A percentile compares a stretch with the other conserved stretches of the same genome.
Conservation (phyloP, 257 asterid species). For the Scutellaria barbata region DNA sequence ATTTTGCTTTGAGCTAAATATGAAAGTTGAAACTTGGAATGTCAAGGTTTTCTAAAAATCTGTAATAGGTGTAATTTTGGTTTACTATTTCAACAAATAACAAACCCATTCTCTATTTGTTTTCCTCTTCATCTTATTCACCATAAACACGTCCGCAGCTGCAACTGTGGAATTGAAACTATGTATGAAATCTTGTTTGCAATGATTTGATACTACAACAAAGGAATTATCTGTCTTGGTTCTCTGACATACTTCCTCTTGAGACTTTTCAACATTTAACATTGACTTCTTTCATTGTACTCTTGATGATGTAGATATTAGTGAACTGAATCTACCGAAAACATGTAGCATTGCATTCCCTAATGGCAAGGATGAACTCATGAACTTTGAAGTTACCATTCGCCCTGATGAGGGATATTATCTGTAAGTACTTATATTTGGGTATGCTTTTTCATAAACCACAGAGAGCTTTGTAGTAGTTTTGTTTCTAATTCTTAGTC, state of each 20-base stretch:
- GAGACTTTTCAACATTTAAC: background rate
- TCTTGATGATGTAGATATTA: constrained; percentile 62
- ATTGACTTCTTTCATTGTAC: constrained; percentile 15
- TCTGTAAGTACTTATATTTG: constrained; percentile 50
- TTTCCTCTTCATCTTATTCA: background rate
- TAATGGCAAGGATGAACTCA: constrained; percentile 91
- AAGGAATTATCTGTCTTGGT: background rate
- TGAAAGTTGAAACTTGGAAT: background rate
- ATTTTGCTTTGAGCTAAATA: background rate
- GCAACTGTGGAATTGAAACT: background rate
- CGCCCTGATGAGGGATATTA: constrained; percentile 94
- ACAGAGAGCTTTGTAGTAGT: constrained; percentile 5
- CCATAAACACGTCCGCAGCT: background rate
- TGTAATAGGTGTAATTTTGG: too few species aligned
- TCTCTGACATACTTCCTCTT: constrained; percentile 1
- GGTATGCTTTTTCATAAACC: background rate
- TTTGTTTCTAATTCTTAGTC: background rate
- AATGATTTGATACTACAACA: constrained; percentile 8
- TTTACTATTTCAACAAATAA: background rate
- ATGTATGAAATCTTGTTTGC: background rate
- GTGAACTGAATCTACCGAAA: constrained; percentile 84
- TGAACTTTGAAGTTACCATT: constrained; percentile 94
- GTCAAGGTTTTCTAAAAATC: background rate
- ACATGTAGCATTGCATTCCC: constrained; percentile 87
- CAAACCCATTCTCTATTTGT: background rate